Percentiles rank a stretch among this genome's conserved stretches.
These are phyloP conservation scores for Plenodomus tracheiphilus DNA, from an alignment of 2,329 filamentous ascomycete genomes.

Conservation along the genomic window DNA sequence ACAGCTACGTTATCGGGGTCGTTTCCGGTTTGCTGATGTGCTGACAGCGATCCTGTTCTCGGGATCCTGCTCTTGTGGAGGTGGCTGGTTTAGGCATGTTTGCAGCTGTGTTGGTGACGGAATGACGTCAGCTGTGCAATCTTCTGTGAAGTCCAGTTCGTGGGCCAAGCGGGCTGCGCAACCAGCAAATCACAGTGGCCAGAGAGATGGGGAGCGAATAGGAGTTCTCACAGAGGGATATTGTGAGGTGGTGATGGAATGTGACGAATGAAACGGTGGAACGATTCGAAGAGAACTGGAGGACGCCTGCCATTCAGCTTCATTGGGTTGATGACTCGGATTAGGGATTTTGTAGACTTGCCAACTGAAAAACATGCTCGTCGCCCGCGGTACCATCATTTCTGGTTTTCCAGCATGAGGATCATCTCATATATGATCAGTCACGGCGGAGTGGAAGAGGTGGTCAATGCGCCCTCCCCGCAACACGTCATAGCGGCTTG, in stretches of 20 bases:
- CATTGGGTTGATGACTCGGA: no score
- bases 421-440: no score
- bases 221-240: not conserved
- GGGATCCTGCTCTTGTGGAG: slow-evolving; percentile 1
- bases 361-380: no score
- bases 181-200: not conserved
- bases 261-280: not conserved
- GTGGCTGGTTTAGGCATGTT: slow-evolving; percentile 21
- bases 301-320: not conserved
- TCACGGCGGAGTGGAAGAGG: no score
- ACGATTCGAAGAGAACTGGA: not conserved
- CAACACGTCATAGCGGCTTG: slow-evolving; percentile 14
- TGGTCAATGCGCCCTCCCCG: not conserved
- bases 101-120: slow-evolving; percentile 10
- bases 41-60: not conserved
- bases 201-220: not conserved
- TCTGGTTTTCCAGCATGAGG: no score
- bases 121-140: slow-evolving; percentile 25
- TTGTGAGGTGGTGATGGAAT: not conserved
- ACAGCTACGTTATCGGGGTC: slow-evolving; percentile 19
- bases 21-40: slow-evolving; percentile 9
- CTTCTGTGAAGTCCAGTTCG: slow-evolving; percentile 8
- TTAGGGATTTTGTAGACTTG: no score
- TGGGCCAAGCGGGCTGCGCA: not conserved
- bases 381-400: no score